Base-by-base conservation (phyloP, 1,284 basidiomycete genomes). In the Irpex lacteus region DNA sequence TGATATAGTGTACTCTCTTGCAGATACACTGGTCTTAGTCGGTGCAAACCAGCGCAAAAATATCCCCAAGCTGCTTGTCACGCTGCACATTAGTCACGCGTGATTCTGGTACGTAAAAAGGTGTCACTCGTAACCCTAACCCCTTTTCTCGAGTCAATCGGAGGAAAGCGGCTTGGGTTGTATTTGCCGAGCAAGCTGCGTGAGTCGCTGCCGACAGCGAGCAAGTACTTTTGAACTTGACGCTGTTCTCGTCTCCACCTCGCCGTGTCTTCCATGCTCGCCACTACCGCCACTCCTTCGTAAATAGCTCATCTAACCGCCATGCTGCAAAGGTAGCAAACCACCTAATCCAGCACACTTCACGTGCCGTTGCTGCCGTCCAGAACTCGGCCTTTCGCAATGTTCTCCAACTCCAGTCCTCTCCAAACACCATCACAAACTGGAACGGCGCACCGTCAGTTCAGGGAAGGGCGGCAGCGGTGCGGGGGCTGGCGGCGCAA, bases 241-340 rank as follows among this genome's bases (percentile, higher is more conserved):
- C 40, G 40, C 40, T n/a, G n/a, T 47, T n/a, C 40, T 47, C 40
- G 40, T n/a, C 40, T 53, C 18, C 50, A 1, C 50, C 18, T 53
- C 50, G 18, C 50, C 11, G 50, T 53, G 18, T 26, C 4, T 26
- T 18, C 21, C 50, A 26, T 53, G 18, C 50, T 53, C 50, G 50
- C 50, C 50, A 18, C 21, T 53, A 19, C 50, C 18, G 9, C n/a
- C 50, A 9, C 50, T 53, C 50, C 50, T 19, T 53, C 50, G 8
- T 53, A 53, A 53, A 18, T 18, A 21, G 19, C n/a, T 9, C 50
- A 53, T 26, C 19, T 18, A 13, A 53, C 19, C 50, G 50, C 13
- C 50, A 94, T 94, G 91, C 78, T 94, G 71, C 91, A 60, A 92
- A 92, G 76, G 88, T 91, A 75, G 88, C 90, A 26, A 89, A 86